Evolutionary conservation across 192 early-diverging fungal species (phyloP), one percentile per base, ranked within the genome.

Genomic region (Entomortierella parvispora): DNA sequence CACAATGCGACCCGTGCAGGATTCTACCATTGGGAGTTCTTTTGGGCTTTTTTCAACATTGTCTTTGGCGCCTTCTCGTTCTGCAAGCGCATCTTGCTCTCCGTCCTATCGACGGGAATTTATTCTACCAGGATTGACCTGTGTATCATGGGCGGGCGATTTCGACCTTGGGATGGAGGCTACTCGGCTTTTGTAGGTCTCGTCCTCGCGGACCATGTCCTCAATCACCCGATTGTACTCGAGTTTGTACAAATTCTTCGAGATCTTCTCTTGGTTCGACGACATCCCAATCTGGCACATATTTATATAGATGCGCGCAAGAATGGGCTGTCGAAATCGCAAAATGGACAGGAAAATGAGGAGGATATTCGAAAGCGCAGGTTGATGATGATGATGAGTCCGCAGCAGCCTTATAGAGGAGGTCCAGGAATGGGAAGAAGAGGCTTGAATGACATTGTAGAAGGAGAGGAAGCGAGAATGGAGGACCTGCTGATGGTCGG

Each of bases 31-130:
- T 77, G 74, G 74, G 74, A 77, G 26, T 77, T 77, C 46, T 77
- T 64, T 46, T 77, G 74, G 74, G 74, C 74, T 29, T 77, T 77
- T 32, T 77, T 77, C 61, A 77, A 77, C 20, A 77, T 77, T 17
- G 74, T 77, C 49, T 77, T 77, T 68, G 74, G 74, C 1, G 74
- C 74, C 14, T 77, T 77, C 18, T 56, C 65, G 20, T 77, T 77
- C 74, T 77, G 28, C 34, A 77, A 77, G 22, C 52, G 74, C 2
- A 68, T 77, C 25, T 29, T 59, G 3, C 31, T 77, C 10, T 58
- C 50, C 9, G 62, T 77, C 7, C 42, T 77, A 20, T 63, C 59
- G 22, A 62, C 68, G 60, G 59, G 60, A 0, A 58, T 77, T 15
- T 77, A 77, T 29, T 68, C 65, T 0, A 77, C 74, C 4, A 25